Evolutionary conservation across 1,284 basidiomycete genomes (phyloP).

Genomic region (Gomphus sp.): DNA sequence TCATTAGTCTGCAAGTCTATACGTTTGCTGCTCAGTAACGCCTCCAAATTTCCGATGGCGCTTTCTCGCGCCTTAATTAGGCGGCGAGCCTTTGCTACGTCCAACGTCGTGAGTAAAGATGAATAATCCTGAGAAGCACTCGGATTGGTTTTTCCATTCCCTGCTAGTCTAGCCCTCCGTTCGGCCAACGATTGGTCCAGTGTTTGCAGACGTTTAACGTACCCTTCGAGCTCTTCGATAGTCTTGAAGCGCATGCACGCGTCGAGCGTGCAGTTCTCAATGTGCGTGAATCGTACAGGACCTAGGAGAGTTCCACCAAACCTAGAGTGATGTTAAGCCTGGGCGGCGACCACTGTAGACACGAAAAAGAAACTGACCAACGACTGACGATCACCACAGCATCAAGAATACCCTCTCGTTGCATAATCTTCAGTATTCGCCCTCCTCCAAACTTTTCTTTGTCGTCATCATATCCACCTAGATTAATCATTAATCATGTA

Average conservation of each 20-base stretch:
- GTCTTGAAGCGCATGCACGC: constrained; percentile 61
- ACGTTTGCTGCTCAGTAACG: background rate
- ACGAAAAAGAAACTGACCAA: constrained; percentile 39
- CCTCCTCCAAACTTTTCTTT: constrained; percentile 63
- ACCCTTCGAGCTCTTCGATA: constrained; percentile 55
- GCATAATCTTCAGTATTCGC: constrained; percentile 60
- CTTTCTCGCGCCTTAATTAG: constrained; percentile 38
- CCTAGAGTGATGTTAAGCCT: constrained; percentile 29
- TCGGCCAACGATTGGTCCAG: constrained; percentile 53
- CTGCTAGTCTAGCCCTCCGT: constrained; percentile 43
- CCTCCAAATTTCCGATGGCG: constrained; percentile 19
- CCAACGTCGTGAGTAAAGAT: constrained; percentile 26
- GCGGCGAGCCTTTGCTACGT: constrained; percentile 36
- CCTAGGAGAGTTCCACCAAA: constrained; percentile 71
- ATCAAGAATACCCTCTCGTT: constrained; percentile 44
- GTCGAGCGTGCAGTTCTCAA: constrained; percentile 63
- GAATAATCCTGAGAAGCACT: constrained; percentile 26
- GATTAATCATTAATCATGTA: background rate
- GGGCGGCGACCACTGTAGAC: background rate
- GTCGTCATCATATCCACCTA: constrained; percentile 52
- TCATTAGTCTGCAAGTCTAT: background rate
- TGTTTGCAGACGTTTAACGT: constrained; percentile 42
- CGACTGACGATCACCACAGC: constrained; percentile 66
- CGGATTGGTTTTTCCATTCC: constrained; percentile 3
- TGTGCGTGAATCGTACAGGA: constrained; percentile 66